Evolutionary conservation across 208 protist genomes (phyloP).

Genomic region (Tritrichomonas foetus): DNA sequence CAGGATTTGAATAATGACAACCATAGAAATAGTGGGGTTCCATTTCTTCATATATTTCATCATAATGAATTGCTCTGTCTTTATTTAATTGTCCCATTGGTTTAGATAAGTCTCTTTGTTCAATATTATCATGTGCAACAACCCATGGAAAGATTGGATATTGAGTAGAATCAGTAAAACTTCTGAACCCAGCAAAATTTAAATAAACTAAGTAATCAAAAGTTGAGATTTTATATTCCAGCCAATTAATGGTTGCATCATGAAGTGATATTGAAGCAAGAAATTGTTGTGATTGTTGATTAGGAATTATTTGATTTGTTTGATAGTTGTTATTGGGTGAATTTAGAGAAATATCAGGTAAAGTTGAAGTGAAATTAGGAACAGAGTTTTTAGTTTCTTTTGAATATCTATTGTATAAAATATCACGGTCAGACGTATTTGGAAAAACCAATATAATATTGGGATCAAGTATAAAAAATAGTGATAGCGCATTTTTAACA

Average conservation of each 20-base stretch:
- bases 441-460: background rate
- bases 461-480: background rate
- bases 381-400: background rate
- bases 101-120: background rate
- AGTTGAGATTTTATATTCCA: background rate
- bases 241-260: background rate
- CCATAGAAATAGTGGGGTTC: background rate
- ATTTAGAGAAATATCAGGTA: too few species aligned
- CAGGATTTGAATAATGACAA: background rate
- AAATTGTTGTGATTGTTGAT: background rate
- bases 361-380: too few species aligned
- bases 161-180: background rate
- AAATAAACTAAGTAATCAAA: background rate
- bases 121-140: background rate
- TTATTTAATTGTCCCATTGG: background rate
- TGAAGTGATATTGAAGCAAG: background rate
- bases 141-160: background rate
- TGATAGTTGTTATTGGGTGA: too few species aligned
- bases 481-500: background rate
- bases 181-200: background rate
- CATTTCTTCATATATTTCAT: background rate
- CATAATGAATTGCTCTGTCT: background rate
- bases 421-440: background rate
- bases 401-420: background rate
- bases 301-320: background rate